Percentiles rank a stretch among this genome's conserved stretches.
phyloP scores from a whole-genome alignment of 164 flowering plant species.

The Nymphaea colorata region DNA sequence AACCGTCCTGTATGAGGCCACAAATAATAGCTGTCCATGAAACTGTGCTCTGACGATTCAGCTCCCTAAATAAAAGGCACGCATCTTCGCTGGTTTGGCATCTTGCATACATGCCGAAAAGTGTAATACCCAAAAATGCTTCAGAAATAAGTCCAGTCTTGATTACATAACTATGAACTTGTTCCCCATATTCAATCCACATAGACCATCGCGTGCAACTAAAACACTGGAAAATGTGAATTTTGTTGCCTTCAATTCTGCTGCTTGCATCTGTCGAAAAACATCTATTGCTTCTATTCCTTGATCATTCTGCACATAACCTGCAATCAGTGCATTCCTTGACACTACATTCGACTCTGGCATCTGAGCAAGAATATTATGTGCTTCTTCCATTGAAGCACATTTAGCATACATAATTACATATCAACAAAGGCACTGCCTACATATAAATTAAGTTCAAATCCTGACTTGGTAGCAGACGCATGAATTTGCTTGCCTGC shows the following conservation, averaged over 20 bases:
- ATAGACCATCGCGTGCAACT: constrained; percentile 37
- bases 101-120: not conserved
- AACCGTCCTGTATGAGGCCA: constrained; percentile 52
- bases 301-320: constrained; percentile 31
- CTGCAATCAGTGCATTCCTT: constrained; percentile 71
- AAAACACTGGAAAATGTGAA: constrained; percentile 67
- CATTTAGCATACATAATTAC: constrained; percentile 73
- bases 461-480: constrained; percentile 42
- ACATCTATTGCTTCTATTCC: constrained; percentile 37
- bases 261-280: constrained; percentile 35
- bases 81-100: not conserved
- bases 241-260: constrained; percentile 52
- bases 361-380: constrained; percentile 33
- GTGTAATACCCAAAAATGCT: not conserved
- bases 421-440: constrained; percentile 85
- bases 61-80: constrained; percentile 27
- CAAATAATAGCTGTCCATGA: constrained; percentile 84
- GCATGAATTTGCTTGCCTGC: constrained; percentile 59
- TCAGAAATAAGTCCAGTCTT: not conserved
- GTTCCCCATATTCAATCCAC: not conserved
- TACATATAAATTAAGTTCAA: constrained; percentile 51
- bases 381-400: constrained; percentile 39
- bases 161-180: not conserved
- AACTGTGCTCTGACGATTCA: constrained; percentile 34
- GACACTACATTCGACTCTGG: constrained; percentile 51